phyloP scores from a whole-genome alignment of 2,329 filamentous ascomycete species.

The Teratosphaeria gauchensis region DNA sequence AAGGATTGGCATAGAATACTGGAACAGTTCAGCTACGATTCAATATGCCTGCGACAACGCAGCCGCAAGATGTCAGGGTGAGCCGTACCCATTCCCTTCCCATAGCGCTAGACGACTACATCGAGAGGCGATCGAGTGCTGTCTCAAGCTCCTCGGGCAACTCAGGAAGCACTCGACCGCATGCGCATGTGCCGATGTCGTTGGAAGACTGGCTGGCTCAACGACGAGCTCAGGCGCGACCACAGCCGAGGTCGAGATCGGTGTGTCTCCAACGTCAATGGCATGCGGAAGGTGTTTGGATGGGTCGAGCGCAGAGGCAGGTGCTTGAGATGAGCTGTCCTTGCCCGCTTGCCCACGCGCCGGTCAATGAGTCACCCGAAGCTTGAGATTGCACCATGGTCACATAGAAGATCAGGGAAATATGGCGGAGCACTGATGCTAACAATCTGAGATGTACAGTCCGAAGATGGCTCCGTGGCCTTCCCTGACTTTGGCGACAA shows the following conservation, averaged over 20 bases:
- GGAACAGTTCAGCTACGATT: background rate
- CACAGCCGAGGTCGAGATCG: background rate
- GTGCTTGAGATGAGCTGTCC: background rate
- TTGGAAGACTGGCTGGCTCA: background rate
- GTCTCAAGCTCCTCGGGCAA: background rate
- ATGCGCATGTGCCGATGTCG: background rate
- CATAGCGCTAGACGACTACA: background rate
- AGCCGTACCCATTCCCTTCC: background rate
- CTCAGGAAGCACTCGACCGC: background rate
- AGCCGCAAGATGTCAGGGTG: slow-evolving; percentile 6
- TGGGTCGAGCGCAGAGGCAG: background rate
- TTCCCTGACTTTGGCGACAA: slow-evolving; percentile 59
- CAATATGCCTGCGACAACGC: slow-evolving; percentile 4
- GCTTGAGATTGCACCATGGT: background rate
- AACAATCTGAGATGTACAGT: slow-evolving; percentile 15
- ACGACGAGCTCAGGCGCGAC: background rate
- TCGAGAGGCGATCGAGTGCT: background rate
- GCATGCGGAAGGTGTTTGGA: background rate
- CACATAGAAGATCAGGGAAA: background rate
- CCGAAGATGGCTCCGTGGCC: slow-evolving; percentile 39
- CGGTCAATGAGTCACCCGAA: background rate
- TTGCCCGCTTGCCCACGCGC: background rate
- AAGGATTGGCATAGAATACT: background rate
- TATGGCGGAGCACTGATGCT: background rate
- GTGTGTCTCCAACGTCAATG: background rate